A percentile compares a stretch with the other conserved stretches of the same genome.
Conservation (phyloP, 139 green algal species). For the Pleodorina starrii region DNA sequence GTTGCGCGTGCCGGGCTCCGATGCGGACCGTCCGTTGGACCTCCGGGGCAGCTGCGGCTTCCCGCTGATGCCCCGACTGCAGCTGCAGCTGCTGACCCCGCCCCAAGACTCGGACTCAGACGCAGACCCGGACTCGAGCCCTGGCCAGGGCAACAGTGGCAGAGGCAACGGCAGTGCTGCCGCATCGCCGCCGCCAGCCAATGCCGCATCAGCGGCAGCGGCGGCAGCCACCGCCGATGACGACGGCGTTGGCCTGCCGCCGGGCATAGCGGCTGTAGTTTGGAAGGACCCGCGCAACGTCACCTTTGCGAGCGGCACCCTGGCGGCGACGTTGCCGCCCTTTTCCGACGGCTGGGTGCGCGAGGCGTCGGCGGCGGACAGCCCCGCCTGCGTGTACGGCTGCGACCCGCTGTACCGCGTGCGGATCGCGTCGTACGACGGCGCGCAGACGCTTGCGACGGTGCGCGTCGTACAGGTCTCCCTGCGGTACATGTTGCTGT, state of each 20-base stretch:
- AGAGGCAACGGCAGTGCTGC: neutral
- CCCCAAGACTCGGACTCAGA: too few relatives aligned
- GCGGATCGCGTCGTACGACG: slow-evolving; percentile 30
- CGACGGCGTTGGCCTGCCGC: too few relatives aligned
- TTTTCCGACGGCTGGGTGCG: slow-evolving; percentile 34
- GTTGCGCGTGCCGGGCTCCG: neutral
- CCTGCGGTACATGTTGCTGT: slow-evolving; percentile 18
- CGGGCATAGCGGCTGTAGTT: slow-evolving; percentile 40
- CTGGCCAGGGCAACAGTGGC: neutral
- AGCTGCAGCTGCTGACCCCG: slow-evolving; percentile 16
- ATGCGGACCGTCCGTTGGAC: neutral
- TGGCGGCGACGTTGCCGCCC: slow-evolving; percentile 36
- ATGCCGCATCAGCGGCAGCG: too few relatives aligned
- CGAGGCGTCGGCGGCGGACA: slow-evolving; percentile 41
- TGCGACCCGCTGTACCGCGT: slow-evolving; percentile 54
- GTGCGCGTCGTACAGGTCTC: slow-evolving; percentile 47
- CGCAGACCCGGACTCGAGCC: neutral
- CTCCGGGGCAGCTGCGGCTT: slow-evolving; percentile 54
- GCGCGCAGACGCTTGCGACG: slow-evolving; percentile 53
- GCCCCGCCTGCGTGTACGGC: slow-evolving; percentile 39
- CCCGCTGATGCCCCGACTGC: slow-evolving; percentile 47
- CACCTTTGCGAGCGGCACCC: slow-evolving; percentile 48
- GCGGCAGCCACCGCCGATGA: too few relatives aligned
- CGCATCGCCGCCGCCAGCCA: too few relatives aligned
- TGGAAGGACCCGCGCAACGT: slow-evolving; percentile 59